Conservation (phyloP, 805 yeast species). For the Yamadazyma scolyti region DNA sequence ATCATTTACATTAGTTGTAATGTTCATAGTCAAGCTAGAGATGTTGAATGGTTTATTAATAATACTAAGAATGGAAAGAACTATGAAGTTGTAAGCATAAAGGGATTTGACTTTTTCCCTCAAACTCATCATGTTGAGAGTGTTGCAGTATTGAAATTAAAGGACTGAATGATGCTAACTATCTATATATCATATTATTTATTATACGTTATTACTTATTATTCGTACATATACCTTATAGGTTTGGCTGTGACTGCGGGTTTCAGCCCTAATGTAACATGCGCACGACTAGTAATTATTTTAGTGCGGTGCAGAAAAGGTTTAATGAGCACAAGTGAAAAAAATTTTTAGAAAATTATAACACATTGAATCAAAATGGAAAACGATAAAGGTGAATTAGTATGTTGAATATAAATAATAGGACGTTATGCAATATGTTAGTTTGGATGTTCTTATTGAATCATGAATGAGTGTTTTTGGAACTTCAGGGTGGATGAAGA, state of each 20-base stretch:
- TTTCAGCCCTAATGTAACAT: constrained; percentile 6
- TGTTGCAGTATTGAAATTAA: constrained; percentile 61
- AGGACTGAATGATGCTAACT: too few species aligned
- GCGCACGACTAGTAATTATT: too few species aligned
- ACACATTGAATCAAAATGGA: constrained; percentile 68
- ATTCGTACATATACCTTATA: too few species aligned
- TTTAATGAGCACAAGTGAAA: constrained; percentile 5
- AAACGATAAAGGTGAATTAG: constrained; percentile 99
- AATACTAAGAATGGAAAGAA: constrained; percentile 58
- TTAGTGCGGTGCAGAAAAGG: too few species aligned
- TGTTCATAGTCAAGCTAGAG: constrained; percentile 97
- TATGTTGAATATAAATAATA: constrained; percentile 56
- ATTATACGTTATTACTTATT: too few species aligned
- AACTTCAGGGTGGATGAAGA: too few species aligned
- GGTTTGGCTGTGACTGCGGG: constrained; percentile 11
- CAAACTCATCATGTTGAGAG: constrained; percentile 92
- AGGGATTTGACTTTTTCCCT: constrained; percentile 96
- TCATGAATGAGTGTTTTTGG: too few species aligned
- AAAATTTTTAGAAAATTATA: constrained; percentile 6
- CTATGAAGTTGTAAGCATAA: constrained; percentile 74
- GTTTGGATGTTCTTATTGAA: too few species aligned
- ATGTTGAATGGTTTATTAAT: constrained; percentile 75
- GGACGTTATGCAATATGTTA: too few species aligned
- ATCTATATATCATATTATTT: too few species aligned
- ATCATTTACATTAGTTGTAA: constrained; percentile 96